A percentile compares a stretch with the other conserved stretches of the same genome.
phyloP scores from a whole-genome alignment of 75 land plant species.

The Cunninghamia lanceolata region DNA sequence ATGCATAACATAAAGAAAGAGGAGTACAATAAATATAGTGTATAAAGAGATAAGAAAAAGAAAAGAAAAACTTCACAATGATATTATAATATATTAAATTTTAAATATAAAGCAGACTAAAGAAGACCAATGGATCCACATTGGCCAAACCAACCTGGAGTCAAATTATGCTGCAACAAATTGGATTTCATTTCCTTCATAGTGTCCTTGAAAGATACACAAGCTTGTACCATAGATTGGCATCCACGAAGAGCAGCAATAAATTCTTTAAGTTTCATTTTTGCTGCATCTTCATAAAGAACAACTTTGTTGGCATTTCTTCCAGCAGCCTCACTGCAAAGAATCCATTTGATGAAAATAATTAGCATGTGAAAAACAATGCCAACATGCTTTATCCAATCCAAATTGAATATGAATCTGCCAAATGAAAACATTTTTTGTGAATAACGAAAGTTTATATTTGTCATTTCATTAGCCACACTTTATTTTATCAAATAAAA shows the following conservation, averaged over 20 bases:
- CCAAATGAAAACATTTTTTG: background rate
- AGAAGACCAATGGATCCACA: background rate
- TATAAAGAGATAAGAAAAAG: background rate
- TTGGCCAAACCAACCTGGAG: constrained; percentile 47
- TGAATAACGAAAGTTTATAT: background rate
- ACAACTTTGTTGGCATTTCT: constrained; percentile 79
- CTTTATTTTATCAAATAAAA: background rate
- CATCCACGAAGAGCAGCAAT: constrained; percentile 77
- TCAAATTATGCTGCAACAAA: constrained; percentile 47
- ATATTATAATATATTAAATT: background rate
- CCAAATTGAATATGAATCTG: background rate
- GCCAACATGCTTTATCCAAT: background rate
- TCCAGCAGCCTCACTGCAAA: constrained; percentile 74
- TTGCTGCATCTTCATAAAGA: constrained; percentile 93
- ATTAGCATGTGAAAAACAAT: constrained; percentile 4
- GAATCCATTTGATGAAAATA: background rate
- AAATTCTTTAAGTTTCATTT: constrained; percentile 78
- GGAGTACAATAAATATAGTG: background rate
- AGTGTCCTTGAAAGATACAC: constrained; percentile 36
- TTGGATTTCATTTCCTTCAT: constrained; percentile 30
- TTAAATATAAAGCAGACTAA: background rate
- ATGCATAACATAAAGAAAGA: constrained; percentile 2
- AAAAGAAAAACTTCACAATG: background rate
- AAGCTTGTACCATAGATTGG: constrained; percentile 61
- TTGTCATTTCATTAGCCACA: background rate